These are phyloP conservation scores for Mrakiaceae sp. DNA, from an alignment of 1,284 basidiomycete species.

Conservation along the genomic window DNA sequence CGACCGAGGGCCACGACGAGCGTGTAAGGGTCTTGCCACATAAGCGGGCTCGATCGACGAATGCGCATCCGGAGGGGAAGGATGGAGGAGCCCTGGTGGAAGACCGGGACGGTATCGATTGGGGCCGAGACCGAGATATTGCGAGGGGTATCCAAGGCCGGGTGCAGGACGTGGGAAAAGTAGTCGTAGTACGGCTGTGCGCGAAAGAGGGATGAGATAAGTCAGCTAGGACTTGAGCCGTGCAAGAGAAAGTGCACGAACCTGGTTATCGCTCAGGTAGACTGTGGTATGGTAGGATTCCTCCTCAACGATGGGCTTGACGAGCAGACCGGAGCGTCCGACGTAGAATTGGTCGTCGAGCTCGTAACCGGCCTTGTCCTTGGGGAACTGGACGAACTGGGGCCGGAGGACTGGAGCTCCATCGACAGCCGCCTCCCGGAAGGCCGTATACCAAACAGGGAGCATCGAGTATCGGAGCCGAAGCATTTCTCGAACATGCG, in stretches of 20 bases:
- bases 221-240: not conserved
- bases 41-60: constrained; percentile 71
- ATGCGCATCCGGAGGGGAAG: constrained; percentile 76
- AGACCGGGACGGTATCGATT: constrained; percentile 67
- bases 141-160: constrained; percentile 50
- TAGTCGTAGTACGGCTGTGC: constrained; percentile 87
- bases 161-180: constrained; percentile 58
- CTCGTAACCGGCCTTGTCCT: constrained; percentile 69
- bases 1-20: constrained; percentile 70
- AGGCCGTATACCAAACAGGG: constrained; percentile 93
- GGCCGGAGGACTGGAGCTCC: constrained; percentile 79
- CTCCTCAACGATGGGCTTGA: constrained; percentile 78
- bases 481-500: constrained; percentile 66
- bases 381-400: constrained; percentile 86
- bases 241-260: constrained; percentile 26
- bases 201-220: not conserved
- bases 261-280: constrained; percentile 82
- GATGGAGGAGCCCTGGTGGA: constrained; percentile 87
- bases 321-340: constrained; percentile 74
- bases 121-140: constrained; percentile 62
- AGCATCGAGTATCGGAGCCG: constrained; percentile 78
- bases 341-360: constrained; percentile 94
- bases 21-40: constrained; percentile 89
- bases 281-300: constrained; percentile 59
- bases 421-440: constrained; percentile 68